Percentiles rank a stretch among this genome's conserved stretches.
Conservation (phyloP, 768 basidiomycete species). For the Pleurotus tuoliensis region DNA sequence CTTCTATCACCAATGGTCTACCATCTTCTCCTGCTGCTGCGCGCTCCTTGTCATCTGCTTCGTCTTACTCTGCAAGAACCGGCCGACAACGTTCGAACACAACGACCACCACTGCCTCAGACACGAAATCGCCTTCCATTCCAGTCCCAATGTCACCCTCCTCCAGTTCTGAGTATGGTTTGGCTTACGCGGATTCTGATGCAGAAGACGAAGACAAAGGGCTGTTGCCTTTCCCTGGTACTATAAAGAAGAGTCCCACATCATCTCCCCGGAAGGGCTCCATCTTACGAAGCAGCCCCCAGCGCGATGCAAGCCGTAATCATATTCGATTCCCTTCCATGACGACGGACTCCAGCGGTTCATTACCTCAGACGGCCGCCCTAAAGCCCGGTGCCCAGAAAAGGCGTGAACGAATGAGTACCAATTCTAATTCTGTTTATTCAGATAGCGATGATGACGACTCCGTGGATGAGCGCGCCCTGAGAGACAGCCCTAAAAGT, state of each 20-base stretch:
- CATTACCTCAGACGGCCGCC: background rate
- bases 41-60: background rate
- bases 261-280: slow-evolving; percentile 19
- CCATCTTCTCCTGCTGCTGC: slow-evolving; percentile 3
- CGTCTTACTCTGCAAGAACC: slow-evolving; percentile 6
- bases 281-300: slow-evolving; percentile 23
- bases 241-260: slow-evolving; percentile 18
- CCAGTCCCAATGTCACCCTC: slow-evolving; percentile 25
- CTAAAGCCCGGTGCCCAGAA: background rate
- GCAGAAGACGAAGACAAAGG: slow-evolving; percentile 33
- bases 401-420: background rate
- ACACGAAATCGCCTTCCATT: background rate
- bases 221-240: slow-evolving; percentile 10
- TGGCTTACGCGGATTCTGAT: slow-evolving; percentile 49
- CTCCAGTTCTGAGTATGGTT: slow-evolving; percentile 42
- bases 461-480: background rate
- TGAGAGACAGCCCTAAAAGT: background rate
- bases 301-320: slow-evolving; percentile 8
- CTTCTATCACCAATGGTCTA: background rate
- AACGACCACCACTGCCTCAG: background rate
- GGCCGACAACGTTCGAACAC: slow-evolving; percentile 3
- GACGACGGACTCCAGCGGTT: background rate
- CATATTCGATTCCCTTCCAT: slow-evolving; percentile 7
- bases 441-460: background rate
- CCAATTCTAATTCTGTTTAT: slow-evolving; percentile 2